These are phyloP conservation scores for Ambrosia trifida DNA, from an alignment of 129 eudicot genomes.

Conservation along the genomic window DNA sequence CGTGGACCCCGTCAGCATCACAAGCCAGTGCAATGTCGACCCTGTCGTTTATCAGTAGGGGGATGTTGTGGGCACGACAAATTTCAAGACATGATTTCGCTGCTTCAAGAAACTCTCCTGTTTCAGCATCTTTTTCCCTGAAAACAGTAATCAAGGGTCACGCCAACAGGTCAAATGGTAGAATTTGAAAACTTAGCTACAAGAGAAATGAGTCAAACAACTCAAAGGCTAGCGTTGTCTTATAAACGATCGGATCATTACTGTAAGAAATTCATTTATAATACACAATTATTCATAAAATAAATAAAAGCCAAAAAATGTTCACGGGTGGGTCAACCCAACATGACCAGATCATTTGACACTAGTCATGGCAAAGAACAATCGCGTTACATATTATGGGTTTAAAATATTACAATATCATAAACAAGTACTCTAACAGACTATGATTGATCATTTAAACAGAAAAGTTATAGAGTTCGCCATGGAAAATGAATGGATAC, in stretches of 20 bases:
- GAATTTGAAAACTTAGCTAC: neutral
- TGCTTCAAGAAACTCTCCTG: slow-evolving; percentile 71
- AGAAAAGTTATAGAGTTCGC: neutral
- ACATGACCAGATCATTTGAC: neutral
- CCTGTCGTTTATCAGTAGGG: slow-evolving; percentile 78
- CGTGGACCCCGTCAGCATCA: slow-evolving; percentile 88
- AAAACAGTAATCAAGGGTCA: neutral
- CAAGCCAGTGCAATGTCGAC: slow-evolving; percentile 81
- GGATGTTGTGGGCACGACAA: slow-evolving; percentile 57
- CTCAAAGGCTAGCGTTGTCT: neutral
- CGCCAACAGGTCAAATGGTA: neutral
- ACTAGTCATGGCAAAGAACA: neutral
- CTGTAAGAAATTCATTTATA: neutral
- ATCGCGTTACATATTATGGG: neutral
- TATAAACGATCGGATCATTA: neutral
- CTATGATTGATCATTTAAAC: neutral
- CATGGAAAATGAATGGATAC: too few species aligned
- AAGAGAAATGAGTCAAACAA: neutral
- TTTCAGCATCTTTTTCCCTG: slow-evolving; percentile 87
- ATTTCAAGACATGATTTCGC: slow-evolving; percentile 69
- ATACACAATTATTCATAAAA: neutral
- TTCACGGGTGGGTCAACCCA: neutral
- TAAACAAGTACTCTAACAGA: neutral
- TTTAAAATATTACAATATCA: neutral
- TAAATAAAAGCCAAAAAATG: neutral